Percentiles rank a stretch among this genome's conserved stretches.
These are phyloP conservation scores for Cynara cardunculus DNA, from an alignment of 129 eudicot species.

Conservation along the genomic window DNA sequence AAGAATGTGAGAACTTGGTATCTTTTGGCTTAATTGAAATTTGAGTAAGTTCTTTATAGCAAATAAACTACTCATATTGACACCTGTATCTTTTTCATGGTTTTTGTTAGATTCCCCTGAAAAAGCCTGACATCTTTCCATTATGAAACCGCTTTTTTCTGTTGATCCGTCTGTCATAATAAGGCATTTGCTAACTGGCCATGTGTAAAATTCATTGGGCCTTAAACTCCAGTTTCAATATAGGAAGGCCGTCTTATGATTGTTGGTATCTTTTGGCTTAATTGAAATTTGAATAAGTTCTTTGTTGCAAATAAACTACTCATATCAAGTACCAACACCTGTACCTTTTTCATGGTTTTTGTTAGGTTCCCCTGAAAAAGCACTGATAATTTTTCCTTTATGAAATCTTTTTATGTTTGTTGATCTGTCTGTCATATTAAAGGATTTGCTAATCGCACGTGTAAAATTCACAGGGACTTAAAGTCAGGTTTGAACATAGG, in stretches of 20 bases:
- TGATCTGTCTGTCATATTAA: not conserved
- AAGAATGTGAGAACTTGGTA: not conserved
- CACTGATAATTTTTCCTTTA: not conserved
- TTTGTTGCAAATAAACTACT: not conserved
- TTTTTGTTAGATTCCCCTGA: not conserved
- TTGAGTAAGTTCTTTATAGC: not conserved
- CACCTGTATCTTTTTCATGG: not conserved
- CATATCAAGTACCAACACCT: not conserved
- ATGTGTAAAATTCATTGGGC: not conserved
- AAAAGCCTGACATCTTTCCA: not conserved
- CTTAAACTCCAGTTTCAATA: not conserved
- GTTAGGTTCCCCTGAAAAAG: not conserved
- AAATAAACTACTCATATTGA: not conserved
- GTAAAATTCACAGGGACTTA: not conserved
- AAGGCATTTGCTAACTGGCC: not conserved
- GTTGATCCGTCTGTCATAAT: not conserved
- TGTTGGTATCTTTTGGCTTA: not conserved
- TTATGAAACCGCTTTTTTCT: not conserved
- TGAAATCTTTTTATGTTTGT: not conserved
- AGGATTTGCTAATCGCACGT: not conserved
- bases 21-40: not conserved
- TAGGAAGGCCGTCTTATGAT: not conserved
- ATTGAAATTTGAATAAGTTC: not conserved
- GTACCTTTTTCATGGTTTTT: not conserved
- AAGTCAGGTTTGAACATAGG: not conserved